phyloP scores from a whole-genome alignment of 1,284 basidiomycete genomes.

The Moesziomyces aphidis region DNA sequence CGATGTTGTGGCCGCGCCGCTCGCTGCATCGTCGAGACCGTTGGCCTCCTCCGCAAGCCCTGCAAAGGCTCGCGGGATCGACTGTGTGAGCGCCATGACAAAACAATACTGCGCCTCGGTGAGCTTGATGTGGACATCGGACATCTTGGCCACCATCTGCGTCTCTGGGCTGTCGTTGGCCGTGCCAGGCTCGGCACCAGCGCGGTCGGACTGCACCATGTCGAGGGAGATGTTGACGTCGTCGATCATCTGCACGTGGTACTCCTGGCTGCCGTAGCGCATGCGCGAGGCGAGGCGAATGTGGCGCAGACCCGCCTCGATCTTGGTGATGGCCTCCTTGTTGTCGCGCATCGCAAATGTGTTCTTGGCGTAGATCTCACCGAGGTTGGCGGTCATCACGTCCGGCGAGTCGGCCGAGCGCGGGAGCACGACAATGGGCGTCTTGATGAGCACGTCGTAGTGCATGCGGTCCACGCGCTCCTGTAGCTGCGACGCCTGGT shows the following conservation, averaged over 20 bases:
- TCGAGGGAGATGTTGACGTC: conserved; percentile 85
- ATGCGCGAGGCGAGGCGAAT: conserved; percentile 75
- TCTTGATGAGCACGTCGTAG: conserved; percentile 89
- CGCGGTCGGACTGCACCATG: conserved; percentile 73
- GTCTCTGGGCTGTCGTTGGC: conserved; percentile 67
- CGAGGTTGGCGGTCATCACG: conserved; percentile 82
- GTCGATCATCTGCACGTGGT: conserved; percentile 82
- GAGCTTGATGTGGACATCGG: conserved; percentile 88
- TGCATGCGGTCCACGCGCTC: conserved; percentile 77
- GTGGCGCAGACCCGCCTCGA: conserved; percentile 83
- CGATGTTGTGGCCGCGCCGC: conserved; percentile 30
- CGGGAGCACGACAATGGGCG: conserved; percentile 92
- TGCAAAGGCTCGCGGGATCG: conserved; percentile 78
- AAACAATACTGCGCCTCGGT: conserved; percentile 91
- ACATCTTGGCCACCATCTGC: conserved; percentile 77
- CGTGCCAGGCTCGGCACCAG: conserved; percentile 6
- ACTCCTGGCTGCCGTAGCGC: conserved; percentile 47
- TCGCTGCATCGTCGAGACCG: conserved; percentile 37
- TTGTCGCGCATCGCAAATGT: conserved; percentile 72
- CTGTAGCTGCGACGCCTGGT: conserved; percentile 80
- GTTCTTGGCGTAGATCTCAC: conserved; percentile 89
- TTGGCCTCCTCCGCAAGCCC: conserved; percentile 64
- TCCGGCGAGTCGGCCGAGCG: conserved; percentile 78
- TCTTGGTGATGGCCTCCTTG: conserved; percentile 67
- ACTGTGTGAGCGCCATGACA: conserved; percentile 78